A percentile compares a stretch with the other conserved stretches of the same genome.
phyloP scores from a whole-genome alignment of 768 basidiomycete species.

The Tephrocybe sp. region DNA sequence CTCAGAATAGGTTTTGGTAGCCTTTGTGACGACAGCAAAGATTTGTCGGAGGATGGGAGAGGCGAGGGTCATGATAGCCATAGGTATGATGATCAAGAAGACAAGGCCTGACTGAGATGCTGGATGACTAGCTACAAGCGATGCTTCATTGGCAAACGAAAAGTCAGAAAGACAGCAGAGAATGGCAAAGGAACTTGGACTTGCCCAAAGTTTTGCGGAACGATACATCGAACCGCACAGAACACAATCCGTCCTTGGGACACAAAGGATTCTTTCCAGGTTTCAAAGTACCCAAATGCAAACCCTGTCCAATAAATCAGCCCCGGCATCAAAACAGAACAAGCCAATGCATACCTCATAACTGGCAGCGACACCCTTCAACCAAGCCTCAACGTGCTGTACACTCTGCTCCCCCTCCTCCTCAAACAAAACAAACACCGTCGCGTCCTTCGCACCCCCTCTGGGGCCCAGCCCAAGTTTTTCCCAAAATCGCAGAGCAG shows the following conservation, averaged over 20 bases:
- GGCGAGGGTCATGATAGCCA: conserved; percentile 55
- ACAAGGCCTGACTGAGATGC: conserved; percentile 42
- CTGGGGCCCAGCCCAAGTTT: conserved; percentile 74
- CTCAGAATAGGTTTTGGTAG: conserved; percentile 41
- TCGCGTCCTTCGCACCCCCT: conserved; percentile 69
- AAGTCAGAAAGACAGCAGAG: not conserved
- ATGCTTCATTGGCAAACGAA: conserved; percentile 29
- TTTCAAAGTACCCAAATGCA: conserved; percentile 55
- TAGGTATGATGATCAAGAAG: conserved; percentile 68
- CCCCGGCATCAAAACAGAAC: conserved; percentile 1
- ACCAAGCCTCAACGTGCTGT: conserved; percentile 54
- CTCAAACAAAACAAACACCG: conserved; percentile 68
- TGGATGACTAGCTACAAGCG: conserved; percentile 45
- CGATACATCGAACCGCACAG: conserved; percentile 60
- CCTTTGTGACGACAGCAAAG: conserved; percentile 59
- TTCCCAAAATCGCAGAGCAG: conserved; percentile 82
- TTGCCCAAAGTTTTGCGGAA: conserved; percentile 66
- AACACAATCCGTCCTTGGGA: conserved; percentile 54
- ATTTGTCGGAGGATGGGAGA: conserved; percentile 71
- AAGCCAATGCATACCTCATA: conserved; percentile 52
- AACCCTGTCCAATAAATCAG: conserved; percentile 31
- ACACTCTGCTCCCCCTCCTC: conserved; percentile 48
- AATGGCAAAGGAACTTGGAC: conserved; percentile 12
- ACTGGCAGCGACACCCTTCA: conserved; percentile 44
- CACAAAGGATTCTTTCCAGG: conserved; percentile 48